phyloP scores from a whole-genome alignment of 257 asterid genomes.

The Fraxinus anomala region DNA sequence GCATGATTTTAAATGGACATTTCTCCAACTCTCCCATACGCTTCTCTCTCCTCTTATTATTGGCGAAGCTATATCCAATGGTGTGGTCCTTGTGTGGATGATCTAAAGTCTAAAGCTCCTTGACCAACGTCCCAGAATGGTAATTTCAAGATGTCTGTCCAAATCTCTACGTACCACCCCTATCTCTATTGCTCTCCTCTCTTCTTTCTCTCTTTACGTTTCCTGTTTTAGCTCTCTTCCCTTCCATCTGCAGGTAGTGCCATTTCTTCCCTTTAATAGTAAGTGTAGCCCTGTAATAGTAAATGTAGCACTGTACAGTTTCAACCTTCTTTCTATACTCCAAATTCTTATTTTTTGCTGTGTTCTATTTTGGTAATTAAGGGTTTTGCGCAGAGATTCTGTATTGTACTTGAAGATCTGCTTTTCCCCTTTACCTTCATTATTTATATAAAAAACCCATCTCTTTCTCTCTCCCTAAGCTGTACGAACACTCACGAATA shows the following conservation, averaged over 20 bases:
- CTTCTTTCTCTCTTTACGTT: background rate
- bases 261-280: background rate
- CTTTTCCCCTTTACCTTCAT: background rate
- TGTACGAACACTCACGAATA: background rate
- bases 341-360: background rate
- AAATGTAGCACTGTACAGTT: background rate
- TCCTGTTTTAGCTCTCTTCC: conserved; percentile 6
- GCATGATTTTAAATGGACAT: too few species aligned
- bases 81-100: conserved; percentile 1
- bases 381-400: conserved; percentile 3
- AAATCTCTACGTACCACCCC: background rate
- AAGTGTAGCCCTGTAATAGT: background rate
- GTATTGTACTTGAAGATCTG: conserved; percentile 19
- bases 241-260: background rate
- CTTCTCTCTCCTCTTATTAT: background rate
- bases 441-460: conserved; percentile 3
- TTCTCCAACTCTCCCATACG: background rate
- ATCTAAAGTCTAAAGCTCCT: background rate
- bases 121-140: background rate
- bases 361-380: background rate
- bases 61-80: background rate
- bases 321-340: background rate
- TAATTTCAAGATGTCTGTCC: background rate
- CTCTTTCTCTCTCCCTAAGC: background rate
- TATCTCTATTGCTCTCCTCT: background rate